Evolutionary conservation across 495 filamentous ascomycete species (phyloP), one percentile per base, ranked within the genome.

Genomic region (Trypethelium eluteriae): DNA sequence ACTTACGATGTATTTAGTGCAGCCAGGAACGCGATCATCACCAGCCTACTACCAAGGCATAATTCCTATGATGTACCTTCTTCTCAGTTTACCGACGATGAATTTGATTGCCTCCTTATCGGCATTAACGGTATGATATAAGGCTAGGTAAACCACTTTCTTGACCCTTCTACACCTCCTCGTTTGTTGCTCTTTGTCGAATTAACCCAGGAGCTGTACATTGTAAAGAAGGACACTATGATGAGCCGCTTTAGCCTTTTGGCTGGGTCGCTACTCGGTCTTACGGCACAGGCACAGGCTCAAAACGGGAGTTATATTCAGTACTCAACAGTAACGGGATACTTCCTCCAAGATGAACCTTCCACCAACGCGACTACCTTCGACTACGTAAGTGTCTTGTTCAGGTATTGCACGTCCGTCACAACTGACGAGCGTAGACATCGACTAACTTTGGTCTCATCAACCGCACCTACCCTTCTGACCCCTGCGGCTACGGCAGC

Each of bases 341-440:
- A 86, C 73, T 92, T 92, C 72, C 74, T 83, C 16, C 89, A 92
- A 74, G 88, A 91, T 75, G 81, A 89, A 62, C 77, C 77, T 0
- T 74, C 79, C 9, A 92, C 89, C 2, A 80, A 89, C 71, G 70
- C 85, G 1, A 76, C 76, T 12, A 83, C 79, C 0, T 92, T 91
- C 74, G 85, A 89, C 73, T 92, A 86, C 73, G 86, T 88, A 75
- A 62, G 79, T 34, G 7, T 1, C 14, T 4, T 50, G 38, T 44
- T 61, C 65, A 38, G 7, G 6, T 38, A 16, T n/a, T 50, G 16
- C n/a, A 67, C 61, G 47, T 12, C 35, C 16, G 41, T 38, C 41
- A 38, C 18, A 46, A 49, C 35, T 67, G n/a, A 53, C 63, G 5
- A 39, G 62, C 35, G 69, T 39, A 87, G 85, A 84, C 83, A 34